Base-by-base conservation (phyloP, 1,284 basidiomycete genomes). In the Leccinum holopus region DNA sequence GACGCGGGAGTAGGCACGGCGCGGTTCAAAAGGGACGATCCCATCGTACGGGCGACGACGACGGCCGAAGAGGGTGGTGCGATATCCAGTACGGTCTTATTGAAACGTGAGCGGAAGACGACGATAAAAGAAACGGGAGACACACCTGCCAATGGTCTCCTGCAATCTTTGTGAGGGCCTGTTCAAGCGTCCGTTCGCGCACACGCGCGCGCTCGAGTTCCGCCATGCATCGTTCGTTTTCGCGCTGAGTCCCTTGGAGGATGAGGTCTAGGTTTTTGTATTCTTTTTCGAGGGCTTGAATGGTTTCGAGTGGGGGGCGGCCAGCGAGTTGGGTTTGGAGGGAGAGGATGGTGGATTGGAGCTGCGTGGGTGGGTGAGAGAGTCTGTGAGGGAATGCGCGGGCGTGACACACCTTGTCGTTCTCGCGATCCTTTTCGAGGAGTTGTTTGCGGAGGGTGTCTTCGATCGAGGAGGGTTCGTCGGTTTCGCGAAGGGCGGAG, bases 171-270 rank as follows among this genome's bases (percentile, higher is more conserved):
- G 82, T 77, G n/a, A 91, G 72, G 59, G 88, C 87, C 52, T 84
- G 80, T 70, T 92, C 90, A 28, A 92, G 81, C 76, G 84, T 79
- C 73, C 88, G 88, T 76, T 91, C 88, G 57, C 88, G 79, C 30
- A 79, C 79, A 66, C 79, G 61, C 57, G 87, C 88, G n/a, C 87
- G 80, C 63, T 91, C 88, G 2, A 91, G 78, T 63, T 91, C 88
- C 0, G 82, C 79, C 89, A 91, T 91, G 64, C 85, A 88, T 53
- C 87, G 79, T 68, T 91, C 89, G 65, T 92, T 92, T 76, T 92
- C 90, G 58, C 88, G 77, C 66, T 91, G 89, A 0, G 88, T 91
- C 0, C 90, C 90, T 64, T 88, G 83, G 0, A 91, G 74, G 3
- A 92, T 76, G 12, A 92, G 76, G 44, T 91, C 90, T 1, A 91